A percentile compares a stretch with the other conserved stretches of the same genome.
Evolutionary conservation across 2,329 filamentous ascomycete species (phyloP).

Genomic region (Penicillium expansum): DNA sequence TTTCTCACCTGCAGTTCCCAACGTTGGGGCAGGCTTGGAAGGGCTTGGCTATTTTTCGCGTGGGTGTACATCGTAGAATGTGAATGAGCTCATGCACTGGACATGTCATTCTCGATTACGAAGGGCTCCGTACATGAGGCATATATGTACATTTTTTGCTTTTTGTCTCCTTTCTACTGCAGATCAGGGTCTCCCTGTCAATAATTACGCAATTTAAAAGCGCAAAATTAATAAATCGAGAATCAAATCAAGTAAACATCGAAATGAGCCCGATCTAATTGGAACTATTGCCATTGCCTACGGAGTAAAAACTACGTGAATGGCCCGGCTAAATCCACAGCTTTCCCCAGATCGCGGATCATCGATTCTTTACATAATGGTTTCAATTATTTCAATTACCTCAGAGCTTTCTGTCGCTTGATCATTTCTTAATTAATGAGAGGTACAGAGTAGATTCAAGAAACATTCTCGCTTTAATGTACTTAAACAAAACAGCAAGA

Average conservation of each 20-base stretch:
- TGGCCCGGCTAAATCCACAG: slow-evolving; percentile 1
- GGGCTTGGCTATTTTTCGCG: background rate
- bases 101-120: background rate
- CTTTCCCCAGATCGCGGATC: slow-evolving; percentile 10
- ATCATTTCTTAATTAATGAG: background rate
- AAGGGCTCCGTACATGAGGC: background rate
- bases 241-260: background rate
- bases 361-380: background rate
- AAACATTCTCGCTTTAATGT: background rate
- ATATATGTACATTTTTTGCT: slow-evolving; percentile 4
- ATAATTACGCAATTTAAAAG: background rate
- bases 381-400: background rate
- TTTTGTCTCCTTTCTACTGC: background rate
- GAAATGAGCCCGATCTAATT: background rate
- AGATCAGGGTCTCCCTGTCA: background rate
- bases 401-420: background rate
- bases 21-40: slow-evolving; percentile 7
- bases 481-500: background rate
- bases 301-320: too few species aligned
- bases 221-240: background rate
- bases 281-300: background rate
- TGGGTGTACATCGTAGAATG: background rate
- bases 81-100: background rate
- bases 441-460: background rate
- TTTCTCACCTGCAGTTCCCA: slow-evolving; percentile 6